These are phyloP conservation scores for Aethionema arabicum DNA, from an alignment of 345 rosid species.

Conservation along the genomic window DNA sequence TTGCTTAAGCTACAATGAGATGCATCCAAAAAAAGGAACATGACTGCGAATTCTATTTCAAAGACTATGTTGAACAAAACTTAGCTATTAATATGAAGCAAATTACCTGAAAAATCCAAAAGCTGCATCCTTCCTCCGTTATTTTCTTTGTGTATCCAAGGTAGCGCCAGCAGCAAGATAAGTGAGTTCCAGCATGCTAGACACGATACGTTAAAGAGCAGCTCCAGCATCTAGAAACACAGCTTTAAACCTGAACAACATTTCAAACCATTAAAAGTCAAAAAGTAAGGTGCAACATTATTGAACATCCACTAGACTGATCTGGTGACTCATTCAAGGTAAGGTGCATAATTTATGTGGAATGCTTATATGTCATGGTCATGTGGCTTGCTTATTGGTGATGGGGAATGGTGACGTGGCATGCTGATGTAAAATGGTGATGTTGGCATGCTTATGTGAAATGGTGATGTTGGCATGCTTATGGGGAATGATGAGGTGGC, in stretches of 20 bases:
- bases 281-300: background rate
- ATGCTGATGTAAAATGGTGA: too few relatives aligned
- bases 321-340: background rate
- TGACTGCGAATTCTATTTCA: background rate
- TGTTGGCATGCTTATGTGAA: too few relatives aligned
- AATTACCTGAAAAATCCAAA: slow-evolving; percentile 68
- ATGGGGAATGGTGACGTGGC: too few relatives aligned
- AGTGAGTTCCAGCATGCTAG: too few relatives aligned
- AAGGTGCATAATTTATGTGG: too few relatives aligned
- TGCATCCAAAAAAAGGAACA: slow-evolving; percentile 15
- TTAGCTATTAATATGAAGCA: background rate
- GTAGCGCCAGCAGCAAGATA: too few relatives aligned
- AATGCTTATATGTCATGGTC: too few relatives aligned
- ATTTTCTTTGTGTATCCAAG: slow-evolving; percentile 24
- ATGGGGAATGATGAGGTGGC: too few relatives aligned
- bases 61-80: background rate
- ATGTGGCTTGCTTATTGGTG: too few relatives aligned
- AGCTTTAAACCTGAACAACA: slow-evolving; percentile 50
- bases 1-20: slow-evolving; percentile 57
- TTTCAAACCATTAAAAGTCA: background rate
- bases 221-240: slow-evolving; percentile 83
- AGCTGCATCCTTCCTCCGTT: slow-evolving; percentile 59
- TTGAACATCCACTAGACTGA: background rate
- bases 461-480: too few relatives aligned
- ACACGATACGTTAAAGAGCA: slow-evolving; percentile 71